Conservation (phyloP, 371 early-diverging fungal species). For the Aphelidium insulamus region DNA sequence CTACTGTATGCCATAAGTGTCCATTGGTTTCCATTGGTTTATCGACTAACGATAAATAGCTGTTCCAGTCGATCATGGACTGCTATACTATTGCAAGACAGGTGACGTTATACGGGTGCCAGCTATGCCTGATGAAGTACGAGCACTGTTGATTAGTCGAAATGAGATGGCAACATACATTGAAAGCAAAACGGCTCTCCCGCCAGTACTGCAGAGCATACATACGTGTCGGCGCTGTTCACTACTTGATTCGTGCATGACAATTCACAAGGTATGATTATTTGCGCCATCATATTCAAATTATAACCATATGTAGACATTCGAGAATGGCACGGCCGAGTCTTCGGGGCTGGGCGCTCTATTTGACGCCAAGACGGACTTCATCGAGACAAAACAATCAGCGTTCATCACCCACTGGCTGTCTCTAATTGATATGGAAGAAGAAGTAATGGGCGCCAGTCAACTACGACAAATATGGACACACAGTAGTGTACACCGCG, state of each 20-base stretch:
- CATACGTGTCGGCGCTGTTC: constrained; percentile 46
- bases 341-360: constrained; percentile 25
- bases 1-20: constrained; percentile 26
- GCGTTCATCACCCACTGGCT: constrained; percentile 63
- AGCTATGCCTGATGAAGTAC: constrained; percentile 33
- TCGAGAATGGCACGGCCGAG: constrained; percentile 36
- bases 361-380: constrained; percentile 29
- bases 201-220: constrained; percentile 39
- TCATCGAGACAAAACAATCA: constrained; percentile 1
- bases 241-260: constrained; percentile 31
- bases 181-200: constrained; percentile 17
- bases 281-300: not conserved
- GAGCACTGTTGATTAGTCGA: constrained; percentile 39
- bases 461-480: too few relatives aligned
- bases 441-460: too few relatives aligned
- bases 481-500: not conserved
- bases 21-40: not conserved
- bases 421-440: constrained; percentile 47
- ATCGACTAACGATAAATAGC: constrained; percentile 11
- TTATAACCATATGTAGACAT: constrained; percentile 6
- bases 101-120: constrained; percentile 35
- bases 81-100: constrained; percentile 50
- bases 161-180: constrained; percentile 42
- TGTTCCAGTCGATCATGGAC: constrained; percentile 32
- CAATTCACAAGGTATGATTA: constrained; percentile 28